These are phyloP conservation scores for Thelephora terrestris DNA, from an alignment of 1,284 basidiomycete species.

Conservation along the genomic window DNA sequence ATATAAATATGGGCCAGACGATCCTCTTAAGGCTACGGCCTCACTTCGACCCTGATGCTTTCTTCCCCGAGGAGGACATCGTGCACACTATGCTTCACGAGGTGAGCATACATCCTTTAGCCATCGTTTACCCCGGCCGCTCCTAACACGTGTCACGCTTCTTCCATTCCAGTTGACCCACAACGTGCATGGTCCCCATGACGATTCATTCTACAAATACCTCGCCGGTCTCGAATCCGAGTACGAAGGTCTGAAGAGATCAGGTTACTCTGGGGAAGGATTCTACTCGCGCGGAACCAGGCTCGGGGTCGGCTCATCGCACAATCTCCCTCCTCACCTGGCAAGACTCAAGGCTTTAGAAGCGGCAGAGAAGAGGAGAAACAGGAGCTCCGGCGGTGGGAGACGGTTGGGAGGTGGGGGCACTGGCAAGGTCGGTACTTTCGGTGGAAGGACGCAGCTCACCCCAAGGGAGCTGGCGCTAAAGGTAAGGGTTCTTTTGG, in stretches of 20 bases:
- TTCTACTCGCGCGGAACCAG: slow-evolving; percentile 66
- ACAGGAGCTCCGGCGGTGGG: slow-evolving; percentile 44
- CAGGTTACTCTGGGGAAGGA: slow-evolving; percentile 76
- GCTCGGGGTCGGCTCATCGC: slow-evolving; percentile 51
- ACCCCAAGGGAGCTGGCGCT: slow-evolving; percentile 66
- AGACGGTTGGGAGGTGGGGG: slow-evolving; percentile 34
- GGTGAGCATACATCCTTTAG: slow-evolving; percentile 26
- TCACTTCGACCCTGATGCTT: slow-evolving; percentile 54
- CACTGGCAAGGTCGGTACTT: slow-evolving; percentile 8
- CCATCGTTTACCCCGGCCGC: neutral
- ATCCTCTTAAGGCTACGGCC: slow-evolving; percentile 76
- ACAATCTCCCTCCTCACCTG: slow-evolving; percentile 53
- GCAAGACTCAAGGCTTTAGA: slow-evolving; percentile 59
- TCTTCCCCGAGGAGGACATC: slow-evolving; percentile 68
- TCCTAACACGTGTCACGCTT: neutral
- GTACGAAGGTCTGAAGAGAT: slow-evolving; percentile 62
- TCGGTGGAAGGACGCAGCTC: slow-evolving; percentile 27
- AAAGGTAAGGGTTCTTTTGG: slow-evolving; percentile 39
- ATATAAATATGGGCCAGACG: slow-evolving; percentile 69
- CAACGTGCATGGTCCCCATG: slow-evolving; percentile 80
- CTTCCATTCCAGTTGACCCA: slow-evolving; percentile 58
- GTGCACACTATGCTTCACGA: slow-evolving; percentile 81
- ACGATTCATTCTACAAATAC: slow-evolving; percentile 74
- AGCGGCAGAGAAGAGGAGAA: slow-evolving; percentile 64
- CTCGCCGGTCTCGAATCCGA: slow-evolving; percentile 73